phyloP scores from a whole-genome alignment of 163 green algal genomes.

The Chlorella variabilis region DNA sequence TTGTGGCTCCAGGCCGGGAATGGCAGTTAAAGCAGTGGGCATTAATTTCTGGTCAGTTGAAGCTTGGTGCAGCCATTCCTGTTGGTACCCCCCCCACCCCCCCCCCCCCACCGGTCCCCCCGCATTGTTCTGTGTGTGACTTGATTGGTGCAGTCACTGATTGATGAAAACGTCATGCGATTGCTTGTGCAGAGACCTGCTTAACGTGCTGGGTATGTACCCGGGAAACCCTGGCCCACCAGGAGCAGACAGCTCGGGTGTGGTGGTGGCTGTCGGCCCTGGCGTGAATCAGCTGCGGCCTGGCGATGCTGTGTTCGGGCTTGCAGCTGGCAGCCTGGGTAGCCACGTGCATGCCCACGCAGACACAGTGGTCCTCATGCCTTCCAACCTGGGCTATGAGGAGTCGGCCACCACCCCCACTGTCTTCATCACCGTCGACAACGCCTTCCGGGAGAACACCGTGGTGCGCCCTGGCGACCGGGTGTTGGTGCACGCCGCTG shows the following conservation, averaged over 20 bases:
- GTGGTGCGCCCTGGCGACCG: conserved; percentile 30
- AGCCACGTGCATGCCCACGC: conserved; percentile 54
- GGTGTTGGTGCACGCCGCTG: conserved; percentile 78
- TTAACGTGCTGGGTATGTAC: conserved; percentile 93
- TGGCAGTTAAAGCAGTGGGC: conserved; percentile 81
- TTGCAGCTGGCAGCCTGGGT: conserved; percentile 64
- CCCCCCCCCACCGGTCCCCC: no score
- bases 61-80: no score
- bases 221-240: conserved; percentile 75
- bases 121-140: no score
- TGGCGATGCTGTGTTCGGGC: conserved; percentile 64
- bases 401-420: conserved; percentile 58
- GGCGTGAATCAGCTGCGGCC: conserved; percentile 29
- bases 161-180: not conserved
- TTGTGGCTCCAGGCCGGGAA: conserved; percentile 5
- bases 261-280: conserved; percentile 47
- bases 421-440: conserved; percentile 62
- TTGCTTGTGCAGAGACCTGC: conserved; percentile 73
- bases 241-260: conserved; percentile 65
- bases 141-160: no score
- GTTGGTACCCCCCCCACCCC: no score
- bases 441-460: conserved; percentile 34
- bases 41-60: conserved; percentile 84
- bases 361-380: conserved; percentile 47
- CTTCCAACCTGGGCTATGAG: conserved; percentile 56